Conservation (phyloP, 306 rosid species). For the Pyrus communis region DNA sequence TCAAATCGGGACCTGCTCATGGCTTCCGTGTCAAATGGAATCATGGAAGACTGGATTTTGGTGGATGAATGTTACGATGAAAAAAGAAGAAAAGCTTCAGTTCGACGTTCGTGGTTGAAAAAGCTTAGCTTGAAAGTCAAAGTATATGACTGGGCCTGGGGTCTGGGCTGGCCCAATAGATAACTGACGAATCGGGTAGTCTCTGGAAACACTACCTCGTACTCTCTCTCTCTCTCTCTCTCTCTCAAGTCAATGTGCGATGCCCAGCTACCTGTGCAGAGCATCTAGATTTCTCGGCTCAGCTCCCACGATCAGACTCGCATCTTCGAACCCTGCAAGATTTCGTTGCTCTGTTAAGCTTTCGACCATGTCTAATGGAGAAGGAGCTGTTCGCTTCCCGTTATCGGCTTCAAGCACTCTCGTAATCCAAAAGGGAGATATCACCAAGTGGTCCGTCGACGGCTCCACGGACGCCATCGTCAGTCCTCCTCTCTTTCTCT, state of each 20-base stretch:
- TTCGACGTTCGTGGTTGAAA: neutral
- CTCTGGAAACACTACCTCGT: too few relatives aligned
- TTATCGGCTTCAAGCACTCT: conserved; percentile 45
- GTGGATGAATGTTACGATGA: neutral
- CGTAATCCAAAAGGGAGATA: conserved; percentile 78
- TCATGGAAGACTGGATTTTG: neutral
- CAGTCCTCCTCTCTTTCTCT: conserved; percentile 21
- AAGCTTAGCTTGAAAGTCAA: neutral
- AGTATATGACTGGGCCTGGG: neutral
- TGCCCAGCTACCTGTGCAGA: neutral
- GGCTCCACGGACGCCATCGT: conserved; percentile 81
- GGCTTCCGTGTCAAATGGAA: neutral
- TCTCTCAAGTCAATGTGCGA: neutral
- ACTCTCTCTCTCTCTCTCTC: neutral
- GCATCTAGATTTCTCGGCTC: neutral
- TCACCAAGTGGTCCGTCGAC: conserved; percentile 76
- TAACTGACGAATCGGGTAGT: neutral
- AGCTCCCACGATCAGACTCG: neutral
- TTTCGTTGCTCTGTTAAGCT: neutral
- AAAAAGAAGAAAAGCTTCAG: neutral
- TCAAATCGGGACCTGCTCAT: conserved; percentile 52
- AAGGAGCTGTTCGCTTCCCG: conserved; percentile 48
- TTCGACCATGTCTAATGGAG: conserved; percentile 29
- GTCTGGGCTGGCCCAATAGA: neutral
- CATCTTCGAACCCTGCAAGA: neutral